Evolutionary conservation across 2,329 filamentous ascomycete species (phyloP).

Genomic region (Verticillium dahliae): DNA sequence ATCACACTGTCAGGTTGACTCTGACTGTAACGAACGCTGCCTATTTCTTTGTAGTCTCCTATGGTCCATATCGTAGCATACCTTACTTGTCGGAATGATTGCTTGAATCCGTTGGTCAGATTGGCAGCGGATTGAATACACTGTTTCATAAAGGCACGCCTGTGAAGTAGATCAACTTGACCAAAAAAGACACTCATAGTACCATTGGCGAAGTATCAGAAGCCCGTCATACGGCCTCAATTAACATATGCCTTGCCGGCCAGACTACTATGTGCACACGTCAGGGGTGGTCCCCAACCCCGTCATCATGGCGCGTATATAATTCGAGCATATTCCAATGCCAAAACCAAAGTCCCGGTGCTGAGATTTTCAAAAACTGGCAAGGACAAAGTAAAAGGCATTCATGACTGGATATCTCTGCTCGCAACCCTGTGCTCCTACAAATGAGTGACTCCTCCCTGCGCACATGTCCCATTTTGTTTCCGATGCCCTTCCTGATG

Average conservation of each 20-base stretch:
- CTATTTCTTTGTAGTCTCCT: no score
- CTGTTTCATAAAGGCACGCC: no score
- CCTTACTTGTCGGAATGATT: no score
- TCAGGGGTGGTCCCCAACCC: background rate
- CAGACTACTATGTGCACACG: background rate
- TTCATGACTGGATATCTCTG: background rate
- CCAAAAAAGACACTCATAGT: no score
- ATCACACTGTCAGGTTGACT: no score
- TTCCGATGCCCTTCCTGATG: background rate
- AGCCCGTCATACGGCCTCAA: background rate
- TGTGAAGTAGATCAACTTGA: no score
- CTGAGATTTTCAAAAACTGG: background rate
- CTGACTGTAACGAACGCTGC: no score
- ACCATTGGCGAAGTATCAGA: no score
- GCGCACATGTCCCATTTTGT: background rate
- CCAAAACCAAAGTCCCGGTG: background rate
- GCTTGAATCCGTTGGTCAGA: no score
- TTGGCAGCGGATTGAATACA: no score
- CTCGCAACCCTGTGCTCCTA: background rate
- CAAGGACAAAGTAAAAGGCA: background rate
- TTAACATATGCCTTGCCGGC: background rate
- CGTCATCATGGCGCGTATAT: background rate
- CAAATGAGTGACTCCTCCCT: background rate
- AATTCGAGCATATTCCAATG: background rate
- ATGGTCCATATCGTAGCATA: no score